Conservation (phyloP, 2,329 filamentous ascomycete genomes). For the Diaporthe sp. region DNA sequence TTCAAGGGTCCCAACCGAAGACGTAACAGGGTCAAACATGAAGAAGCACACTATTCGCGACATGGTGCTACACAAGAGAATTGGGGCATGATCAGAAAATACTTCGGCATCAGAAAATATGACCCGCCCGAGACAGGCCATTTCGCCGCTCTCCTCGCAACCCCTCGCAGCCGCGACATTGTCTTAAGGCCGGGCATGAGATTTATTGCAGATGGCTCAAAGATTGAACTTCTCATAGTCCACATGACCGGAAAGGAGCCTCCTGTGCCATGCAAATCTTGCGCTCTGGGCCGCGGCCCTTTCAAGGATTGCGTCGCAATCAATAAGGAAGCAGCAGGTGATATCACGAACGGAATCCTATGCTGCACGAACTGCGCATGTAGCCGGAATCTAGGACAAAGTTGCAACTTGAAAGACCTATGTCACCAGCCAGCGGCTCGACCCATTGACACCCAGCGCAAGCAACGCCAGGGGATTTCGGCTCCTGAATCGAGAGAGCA, state of each 20-base stretch:
- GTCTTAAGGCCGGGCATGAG: background rate
- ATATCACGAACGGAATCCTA: background rate
- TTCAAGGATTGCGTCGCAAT: slow-evolving; percentile 20
- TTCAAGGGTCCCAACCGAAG: rapidly evolving
- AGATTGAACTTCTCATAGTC: slow-evolving; percentile 16
- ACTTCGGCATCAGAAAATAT: background rate
- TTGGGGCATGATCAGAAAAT: background rate
- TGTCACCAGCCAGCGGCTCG: background rate
- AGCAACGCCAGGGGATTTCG: too few relatives aligned
- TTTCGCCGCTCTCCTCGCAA: background rate
- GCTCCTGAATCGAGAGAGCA: background rate
- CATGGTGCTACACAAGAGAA: slow-evolving; percentile 1
- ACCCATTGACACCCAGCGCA: too few relatives aligned
- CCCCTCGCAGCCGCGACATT: background rate
- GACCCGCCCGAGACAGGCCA: slow-evolving; percentile 3
- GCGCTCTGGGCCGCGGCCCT: background rate
- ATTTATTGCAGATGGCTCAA: background rate
- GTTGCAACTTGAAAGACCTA: background rate
- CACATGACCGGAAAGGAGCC: slow-evolving; percentile 23
- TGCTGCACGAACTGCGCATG: slow-evolving; percentile 28
- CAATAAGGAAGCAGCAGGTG: background rate
- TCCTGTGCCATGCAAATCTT: background rate
- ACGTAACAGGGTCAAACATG: background rate
- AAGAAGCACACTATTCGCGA: too few relatives aligned
- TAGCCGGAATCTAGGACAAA: background rate